Base-by-base conservation (phyloP, 805 yeast species). In the Yarrowia sp. region DNA sequence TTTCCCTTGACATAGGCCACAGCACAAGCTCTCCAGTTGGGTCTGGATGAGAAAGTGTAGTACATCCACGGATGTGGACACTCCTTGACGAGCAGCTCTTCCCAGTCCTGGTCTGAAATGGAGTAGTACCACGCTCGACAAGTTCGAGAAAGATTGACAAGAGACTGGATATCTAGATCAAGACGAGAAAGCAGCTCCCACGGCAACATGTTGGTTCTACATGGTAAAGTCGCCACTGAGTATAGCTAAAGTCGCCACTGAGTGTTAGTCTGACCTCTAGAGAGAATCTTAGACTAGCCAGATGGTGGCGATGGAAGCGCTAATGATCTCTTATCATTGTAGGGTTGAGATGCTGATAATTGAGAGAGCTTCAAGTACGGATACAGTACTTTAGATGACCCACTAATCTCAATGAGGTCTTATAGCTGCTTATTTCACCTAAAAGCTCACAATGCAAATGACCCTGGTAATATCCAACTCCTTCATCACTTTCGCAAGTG, bases 161-260 rank as follows among this genome's bases (percentile, higher is more conserved):
- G 20, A 17, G 55, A 49, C 17, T 33, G 39, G 9, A 49, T 24
- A 15, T 49, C 55, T 9, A 49, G 40, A n/a, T 34, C 55, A 49
- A 49, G 39, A 49, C 55, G 39, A 13, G 39, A 49, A 33, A 49
- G 19, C 24, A 49, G 55, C 20, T 49, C 55, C 55, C 55, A 49
- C 20, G 55, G 55, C 15, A 49, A 12, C 55, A 49, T 49, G 34
- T n/a, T 15, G 52, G 19, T 40, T 40, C 30, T 24, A 40, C 44
- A 20, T 44, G 19, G 49, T 19, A 19, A 24, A 19, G 46, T 42
- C 20, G 46, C 17, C 6, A 44, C n/a, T 12, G 30, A 13, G 9
- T 24, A 4, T 24, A 24, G 30, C 30, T 24, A 24, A 24, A 9
- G 30, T 43, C 47, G 47, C 47, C 44, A 40, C 44, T 40, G 44